Conservation (phyloP, 495 filamentous ascomycete genomes). For the Penicillium herquei region DNA sequence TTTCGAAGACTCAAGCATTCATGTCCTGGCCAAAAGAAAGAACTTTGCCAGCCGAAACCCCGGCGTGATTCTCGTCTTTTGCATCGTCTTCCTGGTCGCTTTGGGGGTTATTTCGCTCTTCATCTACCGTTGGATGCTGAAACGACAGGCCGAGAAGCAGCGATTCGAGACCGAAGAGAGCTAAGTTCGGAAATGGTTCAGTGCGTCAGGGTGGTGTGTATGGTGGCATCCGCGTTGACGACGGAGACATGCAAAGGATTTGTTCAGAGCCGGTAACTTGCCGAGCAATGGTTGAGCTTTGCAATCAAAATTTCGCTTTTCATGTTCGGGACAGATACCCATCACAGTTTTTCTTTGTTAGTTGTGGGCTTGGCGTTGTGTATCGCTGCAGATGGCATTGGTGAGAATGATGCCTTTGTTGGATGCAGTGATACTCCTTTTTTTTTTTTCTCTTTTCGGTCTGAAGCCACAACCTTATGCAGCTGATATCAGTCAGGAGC, state of each 20-base stretch:
- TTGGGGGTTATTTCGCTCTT: slow-evolving; percentile 43
- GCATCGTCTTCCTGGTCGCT: slow-evolving; percentile 49
- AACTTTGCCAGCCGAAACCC: slow-evolving; percentile 52
- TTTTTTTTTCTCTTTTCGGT: too few species aligned
- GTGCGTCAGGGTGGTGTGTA: background rate
- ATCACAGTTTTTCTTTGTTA: background rate
- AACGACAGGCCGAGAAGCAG: slow-evolving; percentile 33
- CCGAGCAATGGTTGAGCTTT: background rate
- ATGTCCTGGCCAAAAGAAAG: slow-evolving; percentile 30
- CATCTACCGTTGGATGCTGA: slow-evolving; percentile 43
- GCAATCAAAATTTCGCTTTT: background rate
- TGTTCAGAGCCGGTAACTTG: too few species aligned
- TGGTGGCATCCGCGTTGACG: background rate
- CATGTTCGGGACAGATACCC: background rate
- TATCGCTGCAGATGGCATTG: background rate
- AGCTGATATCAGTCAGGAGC: too few species aligned
- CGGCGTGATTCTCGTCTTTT: slow-evolving; percentile 54
- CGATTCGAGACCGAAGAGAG: slow-evolving; percentile 20
- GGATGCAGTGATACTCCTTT: too few species aligned
- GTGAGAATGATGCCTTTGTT: too few species aligned
- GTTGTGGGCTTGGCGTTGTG: background rate
- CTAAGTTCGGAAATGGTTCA: too few species aligned
- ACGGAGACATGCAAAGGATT: too few species aligned
- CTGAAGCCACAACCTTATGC: too few species aligned
- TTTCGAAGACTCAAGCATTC: background rate